phyloP scores from a whole-genome alignment of 2,329 filamentous ascomycete genomes.

The Aspergillus sp. region DNA sequence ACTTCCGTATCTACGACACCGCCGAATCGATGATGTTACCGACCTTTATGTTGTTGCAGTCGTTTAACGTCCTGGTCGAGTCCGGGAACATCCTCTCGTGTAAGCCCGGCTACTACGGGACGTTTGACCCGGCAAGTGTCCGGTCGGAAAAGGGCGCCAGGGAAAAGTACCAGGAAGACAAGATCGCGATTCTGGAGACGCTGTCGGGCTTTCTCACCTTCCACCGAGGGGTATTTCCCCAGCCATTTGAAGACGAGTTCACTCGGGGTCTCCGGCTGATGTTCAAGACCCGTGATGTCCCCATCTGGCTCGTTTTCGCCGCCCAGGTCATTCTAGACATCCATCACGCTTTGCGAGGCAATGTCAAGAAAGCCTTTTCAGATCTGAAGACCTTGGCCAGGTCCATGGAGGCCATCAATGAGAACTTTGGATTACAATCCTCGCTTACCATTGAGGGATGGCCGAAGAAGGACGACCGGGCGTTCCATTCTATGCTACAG shows the following conservation, averaged over 20 bases:
- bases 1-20: not conserved
- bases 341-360: conserved; percentile 31
- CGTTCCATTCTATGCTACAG: not conserved
- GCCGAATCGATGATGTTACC: not conserved
- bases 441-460: not conserved
- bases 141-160: not conserved
- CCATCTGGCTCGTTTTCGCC: conserved; percentile 43
- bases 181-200: not conserved
- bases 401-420: not conserved
- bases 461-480: not conserved
- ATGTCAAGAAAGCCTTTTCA: conserved; percentile 7
- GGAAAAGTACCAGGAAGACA: not conserved
- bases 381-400: not conserved
- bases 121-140: not conserved
- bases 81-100: not conserved
- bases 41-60: not conserved
- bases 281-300: conserved; percentile 27
- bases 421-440: not conserved
- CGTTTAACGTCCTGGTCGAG: not conserved
- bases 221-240: not conserved
- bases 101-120: not conserved
- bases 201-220: not conserved
- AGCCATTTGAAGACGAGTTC: conserved; percentile 39
- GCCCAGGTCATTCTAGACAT: conserved; percentile 46
- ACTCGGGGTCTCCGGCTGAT: conserved; percentile 36